These are phyloP conservation scores for Leishmania martiniquensis DNA, from an alignment of 208 protist genomes.

Conservation along the genomic window DNA sequence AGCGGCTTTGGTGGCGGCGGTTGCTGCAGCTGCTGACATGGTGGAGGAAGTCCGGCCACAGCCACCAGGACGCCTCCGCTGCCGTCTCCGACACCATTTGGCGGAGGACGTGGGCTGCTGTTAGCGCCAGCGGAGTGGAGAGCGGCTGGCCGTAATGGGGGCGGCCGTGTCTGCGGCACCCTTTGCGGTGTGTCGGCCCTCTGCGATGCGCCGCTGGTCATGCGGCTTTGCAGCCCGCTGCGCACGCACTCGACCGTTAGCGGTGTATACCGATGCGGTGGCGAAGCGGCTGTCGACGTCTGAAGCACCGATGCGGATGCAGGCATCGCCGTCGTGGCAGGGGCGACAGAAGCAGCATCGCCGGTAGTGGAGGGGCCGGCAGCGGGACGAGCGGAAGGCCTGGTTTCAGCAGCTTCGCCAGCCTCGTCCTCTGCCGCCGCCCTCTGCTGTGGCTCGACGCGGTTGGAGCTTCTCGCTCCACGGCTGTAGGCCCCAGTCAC, in stretches of 20 bases:
- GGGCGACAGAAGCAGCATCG: neutral
- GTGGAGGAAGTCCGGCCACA: neutral
- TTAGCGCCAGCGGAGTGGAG: neutral
- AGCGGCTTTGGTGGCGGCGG: slow-evolving; percentile 1
- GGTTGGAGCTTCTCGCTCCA: neutral
- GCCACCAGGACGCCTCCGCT: neutral
- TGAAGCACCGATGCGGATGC: neutral
- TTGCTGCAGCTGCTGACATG: slow-evolving; percentile 1
- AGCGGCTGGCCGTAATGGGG: neutral
- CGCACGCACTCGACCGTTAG: slow-evolving; percentile 5
- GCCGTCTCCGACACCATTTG: neutral
- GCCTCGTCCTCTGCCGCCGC: neutral
- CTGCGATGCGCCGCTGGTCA: slow-evolving; percentile 8
- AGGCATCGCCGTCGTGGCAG: neutral
- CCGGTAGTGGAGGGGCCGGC: neutral
- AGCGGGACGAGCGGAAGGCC: neutral
- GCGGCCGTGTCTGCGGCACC: neutral
- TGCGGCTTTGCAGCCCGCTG: slow-evolving; percentile 5
- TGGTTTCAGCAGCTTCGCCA: neutral
- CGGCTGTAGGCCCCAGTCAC: neutral
- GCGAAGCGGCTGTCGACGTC: slow-evolving; percentile 1
- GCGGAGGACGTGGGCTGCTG: neutral
- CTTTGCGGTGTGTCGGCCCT: neutral
- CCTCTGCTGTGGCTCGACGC: neutral
- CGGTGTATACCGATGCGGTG: slow-evolving; percentile 8